Percentiles rank a stretch among this genome's conserved stretches.
These are phyloP conservation scores for Aspergillus hiratsukae DNA, from an alignment of 2,329 filamentous ascomycete species.

Conservation along the genomic window DNA sequence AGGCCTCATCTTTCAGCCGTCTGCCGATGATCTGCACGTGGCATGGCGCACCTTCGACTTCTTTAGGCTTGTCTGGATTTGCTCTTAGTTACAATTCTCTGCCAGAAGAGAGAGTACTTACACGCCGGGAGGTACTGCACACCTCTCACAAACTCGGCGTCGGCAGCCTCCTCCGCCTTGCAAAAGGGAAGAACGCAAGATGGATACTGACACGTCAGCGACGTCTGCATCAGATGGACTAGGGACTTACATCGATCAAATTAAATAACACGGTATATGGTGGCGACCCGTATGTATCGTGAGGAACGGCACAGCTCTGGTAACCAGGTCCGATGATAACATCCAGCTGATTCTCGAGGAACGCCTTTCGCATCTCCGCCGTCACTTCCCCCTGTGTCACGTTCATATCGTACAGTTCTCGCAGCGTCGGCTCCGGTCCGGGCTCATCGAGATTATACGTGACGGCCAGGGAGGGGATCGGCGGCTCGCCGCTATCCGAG, in stretches of 20 bases:
- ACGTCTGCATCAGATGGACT: not conserved
- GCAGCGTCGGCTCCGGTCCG: conserved; percentile 12
- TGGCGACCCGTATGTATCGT: conserved; percentile 18
- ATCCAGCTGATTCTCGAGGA: conserved; percentile 18
- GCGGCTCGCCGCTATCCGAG: conserved; percentile 15
- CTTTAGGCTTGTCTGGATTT: conserved; percentile 13
- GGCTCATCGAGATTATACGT: conserved; percentile 8
- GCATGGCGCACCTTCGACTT: conserved; percentile 19
- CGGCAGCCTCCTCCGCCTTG: conserved; percentile 9
- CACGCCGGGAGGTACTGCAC: conserved; percentile 17
- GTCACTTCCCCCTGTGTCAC: conserved; percentile 7
- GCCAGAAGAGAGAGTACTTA: conserved; percentile 1
- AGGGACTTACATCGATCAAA: conserved; percentile 19
- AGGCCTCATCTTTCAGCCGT: conserved; percentile 19
- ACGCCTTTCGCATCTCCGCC: conserved; percentile 12
- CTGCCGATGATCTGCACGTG: conserved; percentile 21
- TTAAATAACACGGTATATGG: conserved; percentile 21
- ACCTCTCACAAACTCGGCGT: conserved; percentile 16
- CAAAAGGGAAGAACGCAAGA: conserved; percentile 20
- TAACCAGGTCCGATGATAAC: conserved; percentile 18
- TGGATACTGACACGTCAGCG: conserved; percentile 13
- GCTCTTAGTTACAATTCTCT: not conserved
- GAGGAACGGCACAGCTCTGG: conserved; percentile 19
- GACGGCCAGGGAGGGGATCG: conserved; percentile 14
- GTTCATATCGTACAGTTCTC: conserved; percentile 18